Evolutionary conservation across 129 eudicot species (phyloP).

Genomic region (Kitagawia praeruptora): DNA sequence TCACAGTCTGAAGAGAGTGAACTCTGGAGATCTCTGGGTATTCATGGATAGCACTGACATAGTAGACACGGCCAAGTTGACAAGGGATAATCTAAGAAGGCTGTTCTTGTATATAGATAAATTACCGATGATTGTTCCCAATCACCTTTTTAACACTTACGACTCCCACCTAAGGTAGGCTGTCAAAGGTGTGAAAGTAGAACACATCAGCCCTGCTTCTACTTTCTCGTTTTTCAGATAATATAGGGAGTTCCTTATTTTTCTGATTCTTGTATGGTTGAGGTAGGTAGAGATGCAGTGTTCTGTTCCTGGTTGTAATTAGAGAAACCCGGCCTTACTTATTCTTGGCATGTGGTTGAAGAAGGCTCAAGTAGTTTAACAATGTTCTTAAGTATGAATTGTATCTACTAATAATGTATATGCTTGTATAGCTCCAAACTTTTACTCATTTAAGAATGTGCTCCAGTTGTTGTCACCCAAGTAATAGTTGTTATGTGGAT

Average conservation of each 20-base stretch:
- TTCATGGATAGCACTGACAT: slow-evolving; percentile 41
- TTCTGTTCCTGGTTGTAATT: slow-evolving; percentile 1
- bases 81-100: slow-evolving; percentile 48
- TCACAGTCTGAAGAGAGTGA: slow-evolving; percentile 44
- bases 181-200: not conserved
- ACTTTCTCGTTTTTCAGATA: not conserved
- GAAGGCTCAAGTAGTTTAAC: slow-evolving; percentile 1
- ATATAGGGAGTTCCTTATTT: not conserved
- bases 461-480: not conserved
- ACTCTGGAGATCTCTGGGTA: slow-evolving; percentile 58
- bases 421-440: slow-evolving; percentile 19
- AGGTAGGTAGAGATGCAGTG: not conserved
- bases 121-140: slow-evolving; percentile 44
- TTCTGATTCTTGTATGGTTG: not conserved
- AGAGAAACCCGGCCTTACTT: slow-evolving; percentile 2
- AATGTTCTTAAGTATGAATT: not conserved
- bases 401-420: slow-evolving; percentile 13
- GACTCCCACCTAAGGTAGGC: slow-evolving; percentile 45
- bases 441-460: not conserved
- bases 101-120: slow-evolving; percentile 55
- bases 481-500: not conserved
- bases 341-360: slow-evolving; percentile 20
- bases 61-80: slow-evolving; percentile 37
- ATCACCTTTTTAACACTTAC: slow-evolving; percentile 28
- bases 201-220: not conserved